Base-by-base conservation (phyloP, 768 basidiomycete genomes). In the Lyophyllum shimeji region DNA sequence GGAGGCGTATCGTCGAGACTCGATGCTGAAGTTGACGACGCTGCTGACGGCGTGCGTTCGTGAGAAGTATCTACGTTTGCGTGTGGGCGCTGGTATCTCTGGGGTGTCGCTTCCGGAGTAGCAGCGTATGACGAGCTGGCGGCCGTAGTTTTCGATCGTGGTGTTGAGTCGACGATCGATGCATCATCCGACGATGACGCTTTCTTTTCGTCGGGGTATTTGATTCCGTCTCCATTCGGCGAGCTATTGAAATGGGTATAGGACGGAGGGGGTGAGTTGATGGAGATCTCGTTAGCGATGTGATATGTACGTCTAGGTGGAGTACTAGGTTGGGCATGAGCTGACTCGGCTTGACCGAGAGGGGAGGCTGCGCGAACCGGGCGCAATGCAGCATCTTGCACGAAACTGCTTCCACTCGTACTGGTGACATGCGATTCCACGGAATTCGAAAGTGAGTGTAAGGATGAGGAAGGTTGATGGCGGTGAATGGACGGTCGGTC, bases 241-340 rank as follows among this genome's bases (percentile, higher is more conserved):
- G 75, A 25, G 20, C 46, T 34, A 39, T 50, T 37, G 57, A 52
- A 46, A 46, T 51, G 46, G 37, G 60, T 65, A 42, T 82, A 82
- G 1, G 82, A 78, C 2, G 82, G 80, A 0, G 81, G 82, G 7
- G 80, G 79, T 4, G 80, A 59, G 57, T 27, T 55, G 7, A 50
- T 27, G 1, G 72, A 58, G 15, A 71, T 68, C 2, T 67, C 69
- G 59, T 82, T 82, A 3, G 67, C 66, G 50, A 82, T 63, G 43
- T 78, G 77, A 49, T 75, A 77, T 17, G 72, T 60, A 46, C 78
- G 66, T 50, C 71, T 69, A 1, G 77, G 73, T 13, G 78, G 76
- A 11, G 68, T 63, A 24, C 63, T 60, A 12, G 57, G 60, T 29
- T 24, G n/a, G n/a, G n/a, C n/a, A n/a, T n/a, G 42, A 21, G 24